These are phyloP conservation scores for Termitomyces sp. DNA, from an alignment of 768 basidiomycete species.

Conservation along the genomic window DNA sequence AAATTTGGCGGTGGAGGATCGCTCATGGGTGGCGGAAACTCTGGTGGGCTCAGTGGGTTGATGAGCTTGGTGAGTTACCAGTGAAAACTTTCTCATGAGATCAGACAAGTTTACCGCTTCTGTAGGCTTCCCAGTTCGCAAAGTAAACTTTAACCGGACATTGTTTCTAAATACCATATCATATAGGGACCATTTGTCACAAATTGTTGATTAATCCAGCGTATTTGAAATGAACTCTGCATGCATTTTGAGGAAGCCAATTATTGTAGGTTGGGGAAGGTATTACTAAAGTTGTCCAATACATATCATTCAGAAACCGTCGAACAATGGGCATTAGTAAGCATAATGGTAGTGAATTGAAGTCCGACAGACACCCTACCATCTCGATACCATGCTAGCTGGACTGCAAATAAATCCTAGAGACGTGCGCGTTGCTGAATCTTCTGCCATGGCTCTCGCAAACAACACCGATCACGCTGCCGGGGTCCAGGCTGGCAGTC, in stretches of 20 bases:
- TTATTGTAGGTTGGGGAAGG: neutral
- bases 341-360: neutral
- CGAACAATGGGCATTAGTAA: conserved; percentile 10
- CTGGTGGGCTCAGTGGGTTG: conserved; percentile 62
- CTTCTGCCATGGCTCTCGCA: neutral
- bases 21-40: conserved; percentile 53
- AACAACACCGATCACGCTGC: neutral
- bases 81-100: neutral
- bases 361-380: neutral
- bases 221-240: neutral
- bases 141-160: neutral
- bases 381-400: neutral
- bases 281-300: no score
- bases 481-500: neutral
- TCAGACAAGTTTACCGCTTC: neutral
- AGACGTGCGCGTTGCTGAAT: neutral
- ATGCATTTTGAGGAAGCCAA: neutral
- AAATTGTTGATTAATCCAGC: neutral
- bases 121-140: conserved; percentile 25
- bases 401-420: neutral
- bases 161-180: neutral
- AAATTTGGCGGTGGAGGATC: conserved; percentile 38
- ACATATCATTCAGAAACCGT: neutral
- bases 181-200: neutral
- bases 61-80: conserved; percentile 50